Evolutionary conservation across 2,329 filamentous ascomycete species (phyloP), one percentile per base, ranked within the genome.

Genomic region (Anisogramma anomala): DNA sequence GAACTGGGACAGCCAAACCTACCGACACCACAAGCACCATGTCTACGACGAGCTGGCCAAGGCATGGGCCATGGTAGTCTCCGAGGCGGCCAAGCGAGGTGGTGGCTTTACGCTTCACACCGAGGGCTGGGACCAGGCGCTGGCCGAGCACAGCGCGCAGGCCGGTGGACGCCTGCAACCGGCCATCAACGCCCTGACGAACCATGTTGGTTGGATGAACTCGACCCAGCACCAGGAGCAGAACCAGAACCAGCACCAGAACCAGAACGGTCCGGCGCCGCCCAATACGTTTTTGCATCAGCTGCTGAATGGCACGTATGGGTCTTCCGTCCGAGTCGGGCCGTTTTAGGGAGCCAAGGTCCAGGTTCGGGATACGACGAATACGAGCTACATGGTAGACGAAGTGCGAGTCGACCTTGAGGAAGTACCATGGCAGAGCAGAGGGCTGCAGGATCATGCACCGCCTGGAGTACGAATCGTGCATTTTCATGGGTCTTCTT

Each of bases 11-110:
- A 85, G 79, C 33, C 83, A 82, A 46, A 78, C 85, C 48, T 83
- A 95, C 64, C 88, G 88, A 50, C 75, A 94, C 53, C 85, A 94
- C 66, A 95, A 95, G 62, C 82, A 94, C 50, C 86, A 86, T 49
- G 88, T 89, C 6, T 98, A 98, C 57, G 89, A 98, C 54, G 91
- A 96, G 57, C 88, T 98, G 49, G 82, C 85, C 19, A 86, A 82
- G 55, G 91, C 91, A 1, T 98, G 91, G 91, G 80, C 85, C 13
- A 62, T 93, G 50, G 89, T 94, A 36, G 83, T 98, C 51, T 81
- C 80, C 47, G 91, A 98, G 61, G 86, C 87, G 2, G 80, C 83
- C 17, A 96, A 96, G 67, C 76, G 84, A 51, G 89, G 86, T 9
- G 88, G 86, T 20, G 91, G 91, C 25, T 91, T 96, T 53, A 79